Conservation (phyloP, 176 grass and related monocot genomes). For the Triticum aestivum region IWGSC_CS_RefSeq_v2.1 NC_057807.1:371742788-371743287, state of each 20-base stretch:
- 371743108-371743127: not conserved
- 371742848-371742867: not conserved
- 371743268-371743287: conserved; percentile 73
- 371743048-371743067: conserved; percentile 70
- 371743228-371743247: conserved; percentile 70
- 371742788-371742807: not conserved
- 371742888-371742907: not conserved
- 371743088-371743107: not conserved
- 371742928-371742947: not conserved
- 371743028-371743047: conserved; percentile 55
- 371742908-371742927: not conserved
- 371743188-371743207: conserved; percentile 65
- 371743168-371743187: conserved; percentile 57
- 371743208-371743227: conserved; percentile 49
- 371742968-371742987: conserved; percentile 47
- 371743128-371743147: conserved; percentile 6
- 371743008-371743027: conserved; percentile 63
- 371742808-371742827: not conserved
- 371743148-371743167: conserved; percentile 21
- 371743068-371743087: conserved; percentile 44
- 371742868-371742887: not conserved
- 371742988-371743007: conserved; percentile 42
- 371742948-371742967: conserved; percentile 25
- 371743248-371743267: conserved; percentile 71
- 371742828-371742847: not conserved